Conservation (phyloP, 345 rosid genomes). For the Bruguiera sexangula region DNA sequence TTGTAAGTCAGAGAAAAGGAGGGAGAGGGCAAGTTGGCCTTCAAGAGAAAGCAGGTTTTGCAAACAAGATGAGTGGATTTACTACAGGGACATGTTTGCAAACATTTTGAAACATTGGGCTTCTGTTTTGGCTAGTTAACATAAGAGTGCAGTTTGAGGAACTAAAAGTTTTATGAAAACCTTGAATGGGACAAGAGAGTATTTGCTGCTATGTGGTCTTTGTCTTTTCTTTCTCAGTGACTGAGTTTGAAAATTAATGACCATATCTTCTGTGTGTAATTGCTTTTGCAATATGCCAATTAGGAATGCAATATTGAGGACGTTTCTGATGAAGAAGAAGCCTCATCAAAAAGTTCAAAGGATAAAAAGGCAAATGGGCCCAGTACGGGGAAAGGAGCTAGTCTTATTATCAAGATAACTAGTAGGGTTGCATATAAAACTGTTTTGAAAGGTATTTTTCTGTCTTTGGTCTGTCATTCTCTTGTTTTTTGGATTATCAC, state of each 20-base stretch:
- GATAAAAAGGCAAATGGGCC: slow-evolving; percentile 87
- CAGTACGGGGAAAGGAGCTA: slow-evolving; percentile 54
- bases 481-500: background rate
- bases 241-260: background rate
- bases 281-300: slow-evolving; percentile 12
- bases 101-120: too few species aligned
- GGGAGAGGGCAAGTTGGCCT: too few species aligned
- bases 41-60: too few species aligned
- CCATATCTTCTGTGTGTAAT: background rate
- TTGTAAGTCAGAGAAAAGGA: too few species aligned
- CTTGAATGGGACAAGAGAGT: background rate
- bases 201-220: background rate
- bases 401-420: slow-evolving; percentile 73
- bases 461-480: slow-evolving; percentile 2
- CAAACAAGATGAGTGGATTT: too few species aligned
- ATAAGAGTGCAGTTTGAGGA: too few species aligned
- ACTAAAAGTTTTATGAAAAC: too few species aligned
- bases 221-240: background rate
- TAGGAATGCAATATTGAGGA: slow-evolving; percentile 96
- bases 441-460: slow-evolving; percentile 75
- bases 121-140: too few species aligned
- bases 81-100: too few species aligned
- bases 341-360: slow-evolving; percentile 72
- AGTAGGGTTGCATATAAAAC: slow-evolving; percentile 94
- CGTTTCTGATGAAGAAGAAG: slow-evolving; percentile 68